A percentile compares a stretch with the other conserved stretches of the same genome.
phyloP scores from a whole-genome alignment of 2,329 filamentous ascomycete genomes.

The Ceratocystis papillata region DNA sequence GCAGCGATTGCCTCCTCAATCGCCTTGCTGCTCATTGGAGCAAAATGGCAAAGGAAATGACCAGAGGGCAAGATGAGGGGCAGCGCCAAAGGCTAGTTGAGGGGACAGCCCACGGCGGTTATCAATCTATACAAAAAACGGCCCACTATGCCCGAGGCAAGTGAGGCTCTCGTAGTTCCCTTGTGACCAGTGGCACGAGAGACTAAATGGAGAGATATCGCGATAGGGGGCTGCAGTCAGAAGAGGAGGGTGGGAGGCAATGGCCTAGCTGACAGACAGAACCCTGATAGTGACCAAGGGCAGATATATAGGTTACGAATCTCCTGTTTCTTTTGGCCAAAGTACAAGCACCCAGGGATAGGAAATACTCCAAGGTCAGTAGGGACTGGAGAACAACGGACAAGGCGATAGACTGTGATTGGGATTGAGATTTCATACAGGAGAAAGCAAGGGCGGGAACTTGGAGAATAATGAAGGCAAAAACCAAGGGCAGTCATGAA shows the following conservation, averaged over 20 bases:
- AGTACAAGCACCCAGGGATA: background rate
- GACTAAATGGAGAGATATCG: too few relatives aligned
- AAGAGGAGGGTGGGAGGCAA: too few relatives aligned
- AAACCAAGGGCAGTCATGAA: background rate
- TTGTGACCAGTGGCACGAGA: too few relatives aligned
- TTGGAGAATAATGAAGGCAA: background rate
- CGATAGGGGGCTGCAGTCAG: too few relatives aligned
- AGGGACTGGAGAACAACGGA: background rate
- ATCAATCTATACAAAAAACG: too few relatives aligned
- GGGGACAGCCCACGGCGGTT: too few relatives aligned
- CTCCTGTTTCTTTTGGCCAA: too few relatives aligned
- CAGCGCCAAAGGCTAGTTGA: background rate
- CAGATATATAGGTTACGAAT: too few relatives aligned
- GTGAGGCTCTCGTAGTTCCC: too few relatives aligned
- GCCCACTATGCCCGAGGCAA: too few relatives aligned
- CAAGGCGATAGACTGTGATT: background rate
- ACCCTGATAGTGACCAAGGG: too few relatives aligned
- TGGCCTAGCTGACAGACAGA: too few relatives aligned
- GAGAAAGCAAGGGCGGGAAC: background rate
- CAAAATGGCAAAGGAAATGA: background rate
- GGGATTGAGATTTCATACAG: background rate
- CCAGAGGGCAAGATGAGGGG: background rate
- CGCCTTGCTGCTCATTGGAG: constrained; percentile 20
- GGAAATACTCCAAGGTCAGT: background rate
- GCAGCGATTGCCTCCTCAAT: constrained; percentile 31